A percentile compares a stretch with the other conserved stretches of the same genome.
phyloP scores from a whole-genome alignment of 2,329 filamentous ascomycete genomes.

The Penicillium sp. region DNA sequence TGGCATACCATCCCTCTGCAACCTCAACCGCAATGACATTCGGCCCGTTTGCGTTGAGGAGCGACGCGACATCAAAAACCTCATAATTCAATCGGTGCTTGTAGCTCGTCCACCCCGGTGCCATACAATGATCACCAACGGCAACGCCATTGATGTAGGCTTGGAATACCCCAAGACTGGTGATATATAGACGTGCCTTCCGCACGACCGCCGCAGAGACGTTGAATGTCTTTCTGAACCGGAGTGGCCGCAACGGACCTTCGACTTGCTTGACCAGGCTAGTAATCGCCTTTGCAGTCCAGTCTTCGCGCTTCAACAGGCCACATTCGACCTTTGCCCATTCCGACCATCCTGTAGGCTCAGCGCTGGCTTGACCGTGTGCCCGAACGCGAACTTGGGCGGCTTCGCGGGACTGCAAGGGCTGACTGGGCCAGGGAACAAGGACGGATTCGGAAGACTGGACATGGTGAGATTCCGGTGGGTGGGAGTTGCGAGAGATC shows the following conservation, averaged over 20 bases:
- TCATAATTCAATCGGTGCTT: slow-evolving; percentile 44
- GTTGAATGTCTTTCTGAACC: slow-evolving; percentile 2
- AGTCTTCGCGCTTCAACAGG: slow-evolving; percentile 1
- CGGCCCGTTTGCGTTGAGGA: slow-evolving; percentile 31
- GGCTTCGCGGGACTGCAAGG: slow-evolving; percentile 1
- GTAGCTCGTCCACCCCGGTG: slow-evolving; percentile 14
- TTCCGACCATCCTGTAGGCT: not conserved
- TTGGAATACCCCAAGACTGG: slow-evolving; percentile 6
- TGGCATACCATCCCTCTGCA: slow-evolving; percentile 55
- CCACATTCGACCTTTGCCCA: slow-evolving; percentile 6
- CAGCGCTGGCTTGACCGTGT: not conserved
- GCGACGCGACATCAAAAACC: slow-evolving; percentile 53
- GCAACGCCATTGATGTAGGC: slow-evolving; percentile 5
- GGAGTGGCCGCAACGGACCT: slow-evolving; percentile 7
- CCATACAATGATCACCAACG: slow-evolving; percentile 15
- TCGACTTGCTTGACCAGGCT: slow-evolving; percentile 1
- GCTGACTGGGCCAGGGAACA: not conserved
- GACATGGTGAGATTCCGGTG: not conserved
- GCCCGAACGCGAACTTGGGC: slow-evolving; percentile 1
- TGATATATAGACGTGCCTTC: slow-evolving; percentile 10
- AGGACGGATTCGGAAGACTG: slow-evolving; percentile 1
- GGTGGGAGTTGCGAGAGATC: not conserved
- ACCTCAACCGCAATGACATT: slow-evolving; percentile 50
- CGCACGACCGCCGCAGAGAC: not conserved
- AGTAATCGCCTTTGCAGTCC: slow-evolving; percentile 2